phyloP scores from a whole-genome alignment of 2,329 filamentous ascomycete species.

The Venturia effusa region DNA sequence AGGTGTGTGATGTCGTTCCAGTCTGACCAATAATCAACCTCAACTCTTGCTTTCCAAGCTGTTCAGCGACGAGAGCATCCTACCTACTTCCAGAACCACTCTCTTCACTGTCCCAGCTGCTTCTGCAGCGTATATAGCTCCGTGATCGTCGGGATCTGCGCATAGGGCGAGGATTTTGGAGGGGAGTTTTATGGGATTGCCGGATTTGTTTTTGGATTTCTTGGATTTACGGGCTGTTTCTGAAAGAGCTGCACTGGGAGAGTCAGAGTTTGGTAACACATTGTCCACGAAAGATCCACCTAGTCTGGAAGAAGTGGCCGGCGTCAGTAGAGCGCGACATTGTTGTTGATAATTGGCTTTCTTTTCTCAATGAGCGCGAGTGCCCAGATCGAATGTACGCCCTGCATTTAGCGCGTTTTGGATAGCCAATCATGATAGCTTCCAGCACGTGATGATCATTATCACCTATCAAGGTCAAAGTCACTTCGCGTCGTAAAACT shows the following conservation, averaged over 20 bases:
- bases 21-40: not conserved
- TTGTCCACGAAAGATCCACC: constrained; percentile 43
- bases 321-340: constrained; percentile 63
- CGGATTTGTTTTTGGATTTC: constrained; percentile 71
- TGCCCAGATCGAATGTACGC: not conserved
- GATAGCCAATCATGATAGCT: not conserved
- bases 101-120: constrained; percentile 71
- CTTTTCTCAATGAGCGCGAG: not conserved
- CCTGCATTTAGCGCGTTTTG: not conserved
- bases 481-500: too few relatives aligned
- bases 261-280: constrained; percentile 15
- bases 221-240: constrained; percentile 53
- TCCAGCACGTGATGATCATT: not conserved
- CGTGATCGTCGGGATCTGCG: constrained; percentile 52
- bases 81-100: constrained; percentile 64
- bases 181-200: constrained; percentile 66
- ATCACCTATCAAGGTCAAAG: too few relatives aligned
- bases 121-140: constrained; percentile 66
- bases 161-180: constrained; percentile 76
- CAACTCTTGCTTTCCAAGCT: not conserved
- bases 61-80: constrained; percentile 16
- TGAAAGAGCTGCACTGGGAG: constrained; percentile 36
- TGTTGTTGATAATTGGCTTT: not conserved
- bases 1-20: constrained; percentile 9
- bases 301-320: constrained; percentile 85